Conservation (phyloP, 2,329 filamentous ascomycete species). For the Pestalotiopsis sp. region DNA sequence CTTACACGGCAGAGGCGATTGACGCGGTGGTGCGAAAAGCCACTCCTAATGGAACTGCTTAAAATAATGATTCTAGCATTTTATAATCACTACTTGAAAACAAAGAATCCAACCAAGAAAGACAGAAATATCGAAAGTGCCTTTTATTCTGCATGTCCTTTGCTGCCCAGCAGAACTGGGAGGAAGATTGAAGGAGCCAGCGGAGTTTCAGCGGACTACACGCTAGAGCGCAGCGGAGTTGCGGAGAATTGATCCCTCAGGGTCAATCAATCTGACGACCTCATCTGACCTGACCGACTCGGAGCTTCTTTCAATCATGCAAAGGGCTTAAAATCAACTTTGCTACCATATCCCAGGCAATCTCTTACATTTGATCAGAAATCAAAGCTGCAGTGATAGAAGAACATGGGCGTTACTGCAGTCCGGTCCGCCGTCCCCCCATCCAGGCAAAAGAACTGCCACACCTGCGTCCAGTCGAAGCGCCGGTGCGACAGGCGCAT, state of each 20-base stretch:
- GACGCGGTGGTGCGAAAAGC: neutral
- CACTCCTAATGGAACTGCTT: neutral
- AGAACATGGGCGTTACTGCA: neutral
- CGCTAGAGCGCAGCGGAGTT: neutral
- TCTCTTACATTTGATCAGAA: neutral
- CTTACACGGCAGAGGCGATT: neutral
- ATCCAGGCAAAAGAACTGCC: slow-evolving; percentile 38
- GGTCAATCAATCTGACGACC: neutral
- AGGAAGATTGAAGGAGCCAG: neutral
- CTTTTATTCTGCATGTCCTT: neutral
- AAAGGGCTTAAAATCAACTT: neutral
- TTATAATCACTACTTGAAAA: neutral
- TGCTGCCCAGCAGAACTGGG: neutral
- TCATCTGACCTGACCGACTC: neutral
- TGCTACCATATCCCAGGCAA: too few species aligned
- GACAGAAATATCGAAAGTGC: neutral
- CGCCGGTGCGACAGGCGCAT: slow-evolving; percentile 41
- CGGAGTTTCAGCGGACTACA: neutral
- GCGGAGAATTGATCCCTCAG: neutral
- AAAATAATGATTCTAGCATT: too few species aligned
- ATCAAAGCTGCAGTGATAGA: neutral
- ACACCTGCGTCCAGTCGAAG: slow-evolving; percentile 41
- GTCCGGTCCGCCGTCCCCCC: neutral
- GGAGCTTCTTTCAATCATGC: neutral
- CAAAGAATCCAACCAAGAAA: neutral